Base-by-base conservation (phyloP, 306 rosid genomes). In the Prunus campanulata region DNA sequence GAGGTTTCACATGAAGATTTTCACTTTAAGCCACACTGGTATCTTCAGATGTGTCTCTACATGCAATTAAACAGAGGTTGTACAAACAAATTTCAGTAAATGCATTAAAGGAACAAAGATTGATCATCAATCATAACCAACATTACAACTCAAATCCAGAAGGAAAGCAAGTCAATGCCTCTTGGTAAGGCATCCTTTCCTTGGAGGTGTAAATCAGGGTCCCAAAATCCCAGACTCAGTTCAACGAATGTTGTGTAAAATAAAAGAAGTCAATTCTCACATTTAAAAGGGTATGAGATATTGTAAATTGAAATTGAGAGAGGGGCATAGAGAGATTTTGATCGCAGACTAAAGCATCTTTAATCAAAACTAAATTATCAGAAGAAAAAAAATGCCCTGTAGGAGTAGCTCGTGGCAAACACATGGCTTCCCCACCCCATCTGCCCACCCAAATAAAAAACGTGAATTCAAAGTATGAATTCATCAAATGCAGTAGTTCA, bases 71-170 rank as follows among this genome's bases (percentile, higher is more conserved):
- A 18, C 61, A 77, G 73, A 75, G 71, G 60, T 67, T 63, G 74
- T 74, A 42, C 82, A 68, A 85, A 72, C 29, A 48, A n/a, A 68
- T 61, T 76, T 64, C 57, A 62, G 78, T 61, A 69, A 51, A 83
- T 71, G 20, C 47, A 76, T 62, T 46, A 49, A 66, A 79, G 68
- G 19, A 71, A 39, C 55, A 68, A 11, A 74, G 47, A 60, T 39
- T 47, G 71, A 80, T 59, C 51, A 71, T 18, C 61, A 69, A 24
- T 60, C 70, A 42, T 47, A 70, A 52, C 60, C 54, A 32, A 27
- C 68, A 65, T 51, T 19, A 47, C 70, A 78, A 44, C 30, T 63
- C 59, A 66, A 63, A 82, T 72, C 68, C 47, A 65, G 57, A 56
- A 42, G 25, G 59, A 61, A 73, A 80, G 54, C 46, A 80, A 54